Base-by-base conservation (phyloP, 2,329 filamentous ascomycete genomes). In the Arthrobotrys sphaeroides region DNA sequence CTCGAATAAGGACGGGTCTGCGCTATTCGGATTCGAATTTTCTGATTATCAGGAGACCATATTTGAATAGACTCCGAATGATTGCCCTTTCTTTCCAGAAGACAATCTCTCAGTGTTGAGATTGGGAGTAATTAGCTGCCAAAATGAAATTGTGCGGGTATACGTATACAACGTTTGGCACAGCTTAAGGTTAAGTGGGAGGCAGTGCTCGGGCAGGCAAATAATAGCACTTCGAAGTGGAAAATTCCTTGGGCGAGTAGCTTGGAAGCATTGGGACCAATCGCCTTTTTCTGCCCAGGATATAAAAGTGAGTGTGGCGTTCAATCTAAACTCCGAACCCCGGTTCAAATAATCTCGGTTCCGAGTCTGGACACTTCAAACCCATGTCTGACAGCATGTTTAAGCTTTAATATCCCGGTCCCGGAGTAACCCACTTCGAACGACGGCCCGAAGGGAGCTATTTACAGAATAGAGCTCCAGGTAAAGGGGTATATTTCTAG, bases 311-410 rank as follows among this genome's bases (percentile, higher is more conserved):
- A 38, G 51, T 51, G 55, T 62, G 55, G 70, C 38, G 55, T 62
- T 53, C 38, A 67, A 31, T 67, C 38, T 55, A 13, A 31, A 38
- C 28, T 38, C 16, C n/a, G 16, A 38, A 67, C 22, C 70, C 70
- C 38, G 62, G 70, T 55, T 57, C 20, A 9, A 20, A 42, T 45
- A 74, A 74, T 74, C 53, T 74, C 70, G 62, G 62, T 55, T 43
- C 62, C 62, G 62, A 67, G 20, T 22, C 9, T 20, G 18, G 16
- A 18, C 26, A 24, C 47, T 12, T 59, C 7, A 22, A 24, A 20
- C 36, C 2, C 18, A 65, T 36, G 13, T 7, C 18, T 38, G 10
- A 38, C 57, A 31, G n/a, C 9, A 20, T 18, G 67, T 59, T 61
- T 33, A 51, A 57, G 40, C 47, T 66, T 55, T 55, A 55, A 55